Percentiles rank a stretch among this genome's conserved stretches.
These are phyloP conservation scores for Polygonum aviculare DNA, from an alignment of 148 eudicot species.

Conservation along the genomic window DNA sequence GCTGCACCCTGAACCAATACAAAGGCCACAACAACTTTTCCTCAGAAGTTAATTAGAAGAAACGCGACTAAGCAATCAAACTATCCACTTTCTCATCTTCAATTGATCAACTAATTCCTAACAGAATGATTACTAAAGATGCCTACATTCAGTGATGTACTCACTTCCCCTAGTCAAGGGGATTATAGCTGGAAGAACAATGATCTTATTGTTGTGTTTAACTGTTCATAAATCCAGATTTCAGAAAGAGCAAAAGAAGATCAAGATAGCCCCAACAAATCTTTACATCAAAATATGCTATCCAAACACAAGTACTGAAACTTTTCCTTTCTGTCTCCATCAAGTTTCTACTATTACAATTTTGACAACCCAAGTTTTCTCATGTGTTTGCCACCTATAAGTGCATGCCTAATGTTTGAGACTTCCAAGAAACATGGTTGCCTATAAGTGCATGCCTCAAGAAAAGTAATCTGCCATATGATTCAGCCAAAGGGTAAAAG, in stretches of 20 bases:
- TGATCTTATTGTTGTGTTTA: no score
- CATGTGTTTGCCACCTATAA: neutral
- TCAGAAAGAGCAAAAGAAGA: neutral
- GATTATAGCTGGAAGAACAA: no score
- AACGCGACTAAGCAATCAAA: neutral
- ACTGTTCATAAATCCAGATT: no score
- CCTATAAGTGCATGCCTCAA: neutral
- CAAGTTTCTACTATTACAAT: neutral
- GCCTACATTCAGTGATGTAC: no score
- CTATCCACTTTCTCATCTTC: no score
- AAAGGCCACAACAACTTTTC: neutral
- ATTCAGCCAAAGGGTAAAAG: neutral
- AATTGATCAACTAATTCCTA: no score
- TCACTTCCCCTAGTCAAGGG: no score
- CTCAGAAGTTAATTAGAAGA: neutral
- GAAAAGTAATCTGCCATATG: neutral
- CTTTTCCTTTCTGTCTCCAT: neutral
- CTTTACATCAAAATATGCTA: neutral
- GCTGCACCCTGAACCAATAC: conserved; percentile 77
- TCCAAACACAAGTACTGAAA: neutral
- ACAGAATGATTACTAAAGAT: no score
- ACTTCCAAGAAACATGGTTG: neutral
- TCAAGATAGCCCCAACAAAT: neutral
- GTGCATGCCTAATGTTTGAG: neutral
- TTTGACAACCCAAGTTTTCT: neutral